Percentiles rank a stretch among this genome's conserved stretches.
Evolutionary conservation across 768 basidiomycete genomes (phyloP).

Genomic region (Lepiota brunneoincarnata): DNA sequence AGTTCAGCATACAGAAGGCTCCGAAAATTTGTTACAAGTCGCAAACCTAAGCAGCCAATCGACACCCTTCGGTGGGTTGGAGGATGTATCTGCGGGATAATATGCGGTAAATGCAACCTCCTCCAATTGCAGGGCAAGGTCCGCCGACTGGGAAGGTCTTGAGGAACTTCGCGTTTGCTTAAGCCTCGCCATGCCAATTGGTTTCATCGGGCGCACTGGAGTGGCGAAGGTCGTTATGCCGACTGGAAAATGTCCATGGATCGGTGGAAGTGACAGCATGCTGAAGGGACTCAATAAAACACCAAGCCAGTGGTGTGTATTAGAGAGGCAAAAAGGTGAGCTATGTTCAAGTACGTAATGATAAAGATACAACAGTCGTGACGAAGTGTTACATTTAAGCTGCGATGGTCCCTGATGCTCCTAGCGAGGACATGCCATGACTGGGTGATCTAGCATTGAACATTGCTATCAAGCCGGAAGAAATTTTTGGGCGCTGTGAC

Average conservation of each 20-base stretch:
- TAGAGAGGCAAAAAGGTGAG: too few species aligned
- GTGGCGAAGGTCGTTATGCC: conserved; percentile 57
- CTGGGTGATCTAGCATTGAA: too few species aligned
- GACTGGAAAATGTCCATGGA: conserved; percentile 49
- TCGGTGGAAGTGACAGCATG: conserved; percentile 44
- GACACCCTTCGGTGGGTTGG: conserved; percentile 36
- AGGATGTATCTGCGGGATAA: conserved; percentile 52
- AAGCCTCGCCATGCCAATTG: conserved; percentile 41
- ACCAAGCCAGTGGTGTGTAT: too few species aligned
- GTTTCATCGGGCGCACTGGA: conserved; percentile 35
- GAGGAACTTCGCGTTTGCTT: conserved; percentile 17
- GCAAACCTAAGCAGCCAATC: conserved; percentile 58
- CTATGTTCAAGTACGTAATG: too few species aligned
- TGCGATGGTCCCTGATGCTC: too few species aligned
- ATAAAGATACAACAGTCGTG: too few species aligned
- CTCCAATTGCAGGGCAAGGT: conserved; percentile 50
- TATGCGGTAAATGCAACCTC: conserved; percentile 65
- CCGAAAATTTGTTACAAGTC: not conserved
- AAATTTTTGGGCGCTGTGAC: too few species aligned
- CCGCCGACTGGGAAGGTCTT: conserved; percentile 21
- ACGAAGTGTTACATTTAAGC: too few species aligned
- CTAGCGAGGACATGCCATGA: too few species aligned
- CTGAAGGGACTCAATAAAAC: too few species aligned
- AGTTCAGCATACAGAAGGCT: not conserved
- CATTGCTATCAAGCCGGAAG: too few species aligned